Evolutionary conservation across 148 eudicot genomes (phyloP).

Genomic region (Camellia granthamiana): DNA sequence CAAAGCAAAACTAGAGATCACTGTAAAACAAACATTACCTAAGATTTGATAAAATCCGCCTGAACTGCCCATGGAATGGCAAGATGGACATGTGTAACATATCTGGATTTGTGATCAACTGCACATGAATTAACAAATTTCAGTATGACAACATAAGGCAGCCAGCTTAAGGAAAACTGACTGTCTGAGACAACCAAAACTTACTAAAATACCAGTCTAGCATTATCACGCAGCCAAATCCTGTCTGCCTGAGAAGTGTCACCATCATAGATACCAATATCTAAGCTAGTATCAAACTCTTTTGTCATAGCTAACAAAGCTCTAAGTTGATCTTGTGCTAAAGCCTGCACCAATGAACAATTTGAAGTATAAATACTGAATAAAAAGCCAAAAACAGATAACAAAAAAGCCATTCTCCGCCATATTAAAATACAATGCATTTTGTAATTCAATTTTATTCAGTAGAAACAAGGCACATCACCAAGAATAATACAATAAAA

Average conservation of each 20-base stretch:
- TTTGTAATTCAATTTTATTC: not conserved
- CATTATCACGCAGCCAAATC: constrained; percentile 73
- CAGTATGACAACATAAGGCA: constrained; percentile 4
- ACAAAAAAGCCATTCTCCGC: not conserved
- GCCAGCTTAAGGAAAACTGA: constrained; percentile 7
- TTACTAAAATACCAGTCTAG: constrained; percentile 65
- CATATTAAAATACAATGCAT: not conserved
- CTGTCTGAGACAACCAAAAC: constrained; percentile 16
- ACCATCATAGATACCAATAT: constrained; percentile 89
- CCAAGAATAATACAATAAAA: constrained; percentile 7
- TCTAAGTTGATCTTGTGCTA: constrained; percentile 95
- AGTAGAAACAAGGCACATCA: not conserved
- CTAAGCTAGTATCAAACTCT: constrained; percentile 44
- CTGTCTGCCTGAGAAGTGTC: constrained; percentile 81
- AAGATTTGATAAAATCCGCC: constrained; percentile 76
- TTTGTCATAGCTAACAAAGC: constrained; percentile 57
- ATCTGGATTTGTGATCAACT: constrained; percentile 99
- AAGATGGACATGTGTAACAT: constrained; percentile 91
- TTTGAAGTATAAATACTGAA: constrained; percentile 1
- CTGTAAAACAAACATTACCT: constrained; percentile 45
- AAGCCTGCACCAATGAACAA: constrained; percentile 57
- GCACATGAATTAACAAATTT: constrained; percentile 36
- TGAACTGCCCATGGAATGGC: constrained; percentile 76
- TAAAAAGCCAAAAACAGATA: constrained; percentile 6
- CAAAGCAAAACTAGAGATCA: constrained; percentile 14